phyloP scores from a whole-genome alignment of 495 filamentous ascomycete genomes.

The Xylaria grammica region DNA sequence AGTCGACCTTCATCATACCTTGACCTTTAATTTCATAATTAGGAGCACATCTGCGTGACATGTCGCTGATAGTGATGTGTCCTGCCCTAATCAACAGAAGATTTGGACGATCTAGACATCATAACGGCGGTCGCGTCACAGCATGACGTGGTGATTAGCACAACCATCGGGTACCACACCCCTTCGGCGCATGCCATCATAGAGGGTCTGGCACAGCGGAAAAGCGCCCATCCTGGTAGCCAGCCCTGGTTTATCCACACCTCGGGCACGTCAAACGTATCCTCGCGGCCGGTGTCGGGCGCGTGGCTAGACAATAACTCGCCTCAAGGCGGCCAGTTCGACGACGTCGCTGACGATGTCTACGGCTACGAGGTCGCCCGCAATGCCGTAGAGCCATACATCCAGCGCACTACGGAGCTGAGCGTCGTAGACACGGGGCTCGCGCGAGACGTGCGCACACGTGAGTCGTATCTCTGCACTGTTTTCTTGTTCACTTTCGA shows the following conservation, averaged over 20 bases:
- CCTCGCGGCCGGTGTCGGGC: slow-evolving; percentile 47
- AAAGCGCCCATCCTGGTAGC: slow-evolving; percentile 31
- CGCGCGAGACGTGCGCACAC: slow-evolving; percentile 46
- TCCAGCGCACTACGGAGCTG: slow-evolving; percentile 54
- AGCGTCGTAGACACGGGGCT: slow-evolving; percentile 48
- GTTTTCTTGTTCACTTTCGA: neutral
- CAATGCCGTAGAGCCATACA: slow-evolving; percentile 41
- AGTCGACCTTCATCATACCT: neutral
- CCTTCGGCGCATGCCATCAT: slow-evolving; percentile 40
- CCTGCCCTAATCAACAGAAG: slow-evolving; percentile 9
- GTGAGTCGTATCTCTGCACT: neutral
- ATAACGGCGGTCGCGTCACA: slow-evolving; percentile 36
- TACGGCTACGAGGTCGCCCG: slow-evolving; percentile 46
- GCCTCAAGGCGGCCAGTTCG: slow-evolving; percentile 41
- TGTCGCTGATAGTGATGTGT: neutral
- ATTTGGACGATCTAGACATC: slow-evolving; percentile 39
- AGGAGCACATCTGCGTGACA: no score
- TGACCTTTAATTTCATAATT: neutral
- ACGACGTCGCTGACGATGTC: slow-evolving; percentile 49
- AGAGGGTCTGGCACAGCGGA: slow-evolving; percentile 42
- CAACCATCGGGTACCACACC: slow-evolving; percentile 40
- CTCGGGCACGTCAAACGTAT: slow-evolving; percentile 57
- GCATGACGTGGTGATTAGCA: slow-evolving; percentile 50
- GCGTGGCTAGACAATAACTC: slow-evolving; percentile 30
- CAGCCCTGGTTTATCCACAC: slow-evolving; percentile 46